A percentile compares a stretch with the other conserved stretches of the same genome.
Conservation (phyloP, 2,329 filamentous ascomycete species). For the Capronia coronata region DNA sequence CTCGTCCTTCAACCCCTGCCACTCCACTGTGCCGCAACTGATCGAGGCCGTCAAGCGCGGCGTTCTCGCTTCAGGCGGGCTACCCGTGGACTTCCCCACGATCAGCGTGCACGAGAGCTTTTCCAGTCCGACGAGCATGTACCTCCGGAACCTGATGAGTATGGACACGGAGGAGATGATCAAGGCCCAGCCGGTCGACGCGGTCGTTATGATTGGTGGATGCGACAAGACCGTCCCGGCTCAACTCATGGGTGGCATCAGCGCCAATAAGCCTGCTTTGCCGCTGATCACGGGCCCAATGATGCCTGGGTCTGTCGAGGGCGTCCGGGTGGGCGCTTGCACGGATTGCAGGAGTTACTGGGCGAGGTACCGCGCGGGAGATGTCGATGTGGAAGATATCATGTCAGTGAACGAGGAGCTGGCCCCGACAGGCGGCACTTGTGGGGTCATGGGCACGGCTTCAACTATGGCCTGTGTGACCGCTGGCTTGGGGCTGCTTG, state of each 20-base stretch:
- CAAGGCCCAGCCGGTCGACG: conserved; percentile 62
- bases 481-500: conserved; percentile 49
- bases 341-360: conserved; percentile 70
- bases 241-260: conserved; percentile 69
- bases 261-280: conserved; percentile 64
- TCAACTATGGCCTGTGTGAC: conserved; percentile 53
- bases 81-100: conserved; percentile 67
- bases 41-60: conserved; percentile 65
- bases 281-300: conserved; percentile 67
- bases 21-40: conserved; percentile 64
- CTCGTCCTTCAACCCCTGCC: conserved; percentile 68
- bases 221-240: conserved; percentile 71
- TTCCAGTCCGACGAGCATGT: conserved; percentile 67
- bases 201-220: conserved; percentile 61
- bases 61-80: conserved; percentile 58
- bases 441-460: conserved; percentile 54
- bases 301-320: conserved; percentile 61
- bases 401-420: conserved; percentile 64
- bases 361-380: conserved; percentile 60
- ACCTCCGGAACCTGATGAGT: conserved; percentile 65
- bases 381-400: conserved; percentile 66
- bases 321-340: conserved; percentile 62
- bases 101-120: conserved; percentile 67
- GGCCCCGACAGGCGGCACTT: conserved; percentile 56
- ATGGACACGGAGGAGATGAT: conserved; percentile 80